phyloP scores from a whole-genome alignment of 495 filamentous ascomycete species.

The Aspergillus coremiiformis region DNA sequence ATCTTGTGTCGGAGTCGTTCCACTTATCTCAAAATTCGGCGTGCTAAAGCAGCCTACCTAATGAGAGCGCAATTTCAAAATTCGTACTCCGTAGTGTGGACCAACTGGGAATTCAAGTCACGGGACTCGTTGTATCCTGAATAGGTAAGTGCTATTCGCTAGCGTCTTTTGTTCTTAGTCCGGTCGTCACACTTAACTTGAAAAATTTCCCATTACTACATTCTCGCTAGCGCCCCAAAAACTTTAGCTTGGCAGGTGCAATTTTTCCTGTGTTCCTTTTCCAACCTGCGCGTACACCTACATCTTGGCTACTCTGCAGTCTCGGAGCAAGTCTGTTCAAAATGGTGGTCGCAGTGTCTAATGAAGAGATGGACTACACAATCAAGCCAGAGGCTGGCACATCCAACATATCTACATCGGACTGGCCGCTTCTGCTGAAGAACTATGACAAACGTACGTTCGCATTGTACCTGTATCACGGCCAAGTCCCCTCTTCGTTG shows the following conservation, averaged over 20 bases:
- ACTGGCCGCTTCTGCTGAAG: constrained; percentile 86
- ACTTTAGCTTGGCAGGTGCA: constrained; percentile 20
- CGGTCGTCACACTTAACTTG: constrained; percentile 22
- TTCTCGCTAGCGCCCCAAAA: constrained; percentile 22
- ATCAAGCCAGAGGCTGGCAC: constrained; percentile 80
- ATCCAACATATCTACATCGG: constrained; percentile 65
- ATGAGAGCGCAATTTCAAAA: not conserved
- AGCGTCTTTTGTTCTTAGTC: constrained; percentile 15
- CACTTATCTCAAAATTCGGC: not conserved
- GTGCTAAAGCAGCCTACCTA: no score
- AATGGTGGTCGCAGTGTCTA: constrained; percentile 58
- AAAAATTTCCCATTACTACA: constrained; percentile 23
- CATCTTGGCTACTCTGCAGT: constrained; percentile 19
- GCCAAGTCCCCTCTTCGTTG: not conserved
- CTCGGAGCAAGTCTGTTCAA: constrained; percentile 17
- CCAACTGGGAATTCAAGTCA: not conserved
- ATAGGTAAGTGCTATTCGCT: constrained; percentile 8
- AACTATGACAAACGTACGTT: constrained; percentile 74
- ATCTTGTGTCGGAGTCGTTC: not conserved
- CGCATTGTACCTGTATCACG: not conserved
- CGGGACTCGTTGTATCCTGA: not conserved
- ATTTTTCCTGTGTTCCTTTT: constrained; percentile 16
- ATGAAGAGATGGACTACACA: constrained; percentile 62
- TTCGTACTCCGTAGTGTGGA: not conserved
- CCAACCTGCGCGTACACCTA: constrained; percentile 10